Evolutionary conservation across 495 filamentous ascomycete species (phyloP).

Genomic region (Aspergillus bertholletiae): DNA sequence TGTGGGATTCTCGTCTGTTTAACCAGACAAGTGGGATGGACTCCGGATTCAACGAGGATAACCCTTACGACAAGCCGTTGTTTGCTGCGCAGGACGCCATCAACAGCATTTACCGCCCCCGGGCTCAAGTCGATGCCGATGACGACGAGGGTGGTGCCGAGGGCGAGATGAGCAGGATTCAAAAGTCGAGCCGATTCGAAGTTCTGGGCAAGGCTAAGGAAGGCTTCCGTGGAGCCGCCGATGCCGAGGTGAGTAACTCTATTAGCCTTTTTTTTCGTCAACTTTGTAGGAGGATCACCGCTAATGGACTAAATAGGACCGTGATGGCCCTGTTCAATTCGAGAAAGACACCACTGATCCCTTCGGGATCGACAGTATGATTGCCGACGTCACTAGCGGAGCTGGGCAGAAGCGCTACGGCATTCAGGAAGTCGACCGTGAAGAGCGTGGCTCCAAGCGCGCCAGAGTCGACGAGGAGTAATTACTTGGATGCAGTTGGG

Average conservation of each 20-base stretch:
- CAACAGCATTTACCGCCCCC: constrained; percentile 87
- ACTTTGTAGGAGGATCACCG: background rate
- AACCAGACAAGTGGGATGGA: constrained; percentile 90
- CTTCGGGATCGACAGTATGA: constrained; percentile 91
- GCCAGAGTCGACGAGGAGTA: constrained; percentile 76
- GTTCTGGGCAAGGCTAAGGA: constrained; percentile 81
- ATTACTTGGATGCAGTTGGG: background rate
- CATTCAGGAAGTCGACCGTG: constrained; percentile 65
- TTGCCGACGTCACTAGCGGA: constrained; percentile 67
- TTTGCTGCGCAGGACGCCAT: constrained; percentile 97
- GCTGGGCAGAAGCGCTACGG: constrained; percentile 77
- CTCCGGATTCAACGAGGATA: constrained; percentile 93
- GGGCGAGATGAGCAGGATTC: constrained; percentile 79
- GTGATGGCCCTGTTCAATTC: constrained; percentile 95
- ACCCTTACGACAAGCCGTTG: constrained; percentile 93
- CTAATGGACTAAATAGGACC: constrained; percentile 43
- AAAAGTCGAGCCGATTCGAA: constrained; percentile 80
- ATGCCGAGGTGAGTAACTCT: constrained; percentile 67
- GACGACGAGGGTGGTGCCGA: constrained; percentile 79
- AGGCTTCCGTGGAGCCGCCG: constrained; percentile 81
- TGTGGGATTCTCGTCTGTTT: constrained; percentile 96
- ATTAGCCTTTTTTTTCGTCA: background rate
- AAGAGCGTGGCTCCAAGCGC: constrained; percentile 64
- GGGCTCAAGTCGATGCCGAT: constrained; percentile 61
- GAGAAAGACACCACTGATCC: constrained; percentile 88